Base-by-base conservation (phyloP, 208 protist species). In the Leishmania braziliensis region DNA sequence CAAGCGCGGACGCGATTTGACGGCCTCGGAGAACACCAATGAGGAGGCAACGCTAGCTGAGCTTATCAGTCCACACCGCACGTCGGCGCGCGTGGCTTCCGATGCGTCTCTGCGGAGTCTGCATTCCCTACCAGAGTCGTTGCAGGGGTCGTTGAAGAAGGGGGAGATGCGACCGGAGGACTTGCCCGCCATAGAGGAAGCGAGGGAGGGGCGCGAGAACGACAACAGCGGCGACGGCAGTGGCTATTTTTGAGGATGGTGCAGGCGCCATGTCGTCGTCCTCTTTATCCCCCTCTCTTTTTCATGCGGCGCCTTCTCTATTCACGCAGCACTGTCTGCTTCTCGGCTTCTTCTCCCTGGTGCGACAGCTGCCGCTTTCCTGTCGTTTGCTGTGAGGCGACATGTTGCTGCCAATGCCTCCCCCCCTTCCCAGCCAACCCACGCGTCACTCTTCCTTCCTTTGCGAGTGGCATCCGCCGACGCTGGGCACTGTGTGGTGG, bases 131-230 rank as follows among this genome's bases (percentile, higher is more conserved):
- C 82, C 82, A 16, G 65, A 63, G 46, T 68, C 77, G 3, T 46
- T 85, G 77, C 82, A 82, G 73, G 77, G 78, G 51, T 73, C 72
- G 23, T 46, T 85, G 77, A 66, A 46, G 60, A 81, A 65, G 62
- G 82, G 82, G 23, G 82, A 82, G 3, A 77, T 85, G 73, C 69
- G 77, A 3, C 78, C 82, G 18, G 82, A 85, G 66, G 82, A 85
- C 72, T 62, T 85, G 8, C 82, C 77, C 3, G 53, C 82, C 5
- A 16, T 85, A 26, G 53, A 62, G 46, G 70, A 75, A 3, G 51
- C 29, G 2, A 71, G 70, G 58, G 76, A 81, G 16, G 72, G 56
- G 5, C 20, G 23, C 29, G 72, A 79, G 5, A 76, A 23, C n/a
- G 81, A 69, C 23, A 43, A 26, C n/a, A 53, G 51, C 29, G 50